These are phyloP conservation scores for Ustilago vetiveriae DNA, from an alignment of 1,284 basidiomycete genomes.

Conservation along the genomic window DNA sequence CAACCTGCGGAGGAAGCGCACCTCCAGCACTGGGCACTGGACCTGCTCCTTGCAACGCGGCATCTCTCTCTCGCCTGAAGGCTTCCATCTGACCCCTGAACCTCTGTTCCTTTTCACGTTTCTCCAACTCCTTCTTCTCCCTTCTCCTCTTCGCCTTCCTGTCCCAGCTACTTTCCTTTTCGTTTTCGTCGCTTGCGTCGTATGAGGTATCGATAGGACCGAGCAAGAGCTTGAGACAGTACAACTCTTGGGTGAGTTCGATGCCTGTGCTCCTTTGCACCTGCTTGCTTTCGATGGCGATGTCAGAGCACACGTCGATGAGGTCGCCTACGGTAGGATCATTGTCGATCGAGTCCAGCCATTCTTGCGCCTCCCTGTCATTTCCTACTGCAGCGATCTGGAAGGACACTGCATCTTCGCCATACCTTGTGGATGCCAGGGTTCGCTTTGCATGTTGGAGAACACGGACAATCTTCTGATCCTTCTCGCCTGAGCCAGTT, in stretches of 20 bases:
- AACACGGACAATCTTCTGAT: slow-evolving; percentile 49
- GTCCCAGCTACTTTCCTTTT: slow-evolving; percentile 5
- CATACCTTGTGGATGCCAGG: slow-evolving; percentile 31
- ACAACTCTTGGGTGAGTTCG: slow-evolving; percentile 54
- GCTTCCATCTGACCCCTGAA: slow-evolving; percentile 14
- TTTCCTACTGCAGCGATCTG: slow-evolving; percentile 59
- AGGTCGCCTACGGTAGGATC: slow-evolving; percentile 52
- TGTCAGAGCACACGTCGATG: slow-evolving; percentile 57
- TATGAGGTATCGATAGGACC: slow-evolving; percentile 56
- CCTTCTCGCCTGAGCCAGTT: slow-evolving; percentile 44
- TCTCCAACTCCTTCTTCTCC: slow-evolving; percentile 28
- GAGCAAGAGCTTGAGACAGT: slow-evolving; percentile 55
- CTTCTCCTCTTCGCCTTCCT: slow-evolving; percentile 10
- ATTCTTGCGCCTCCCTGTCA: slow-evolving; percentile 57
- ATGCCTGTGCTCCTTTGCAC: slow-evolving; percentile 47
- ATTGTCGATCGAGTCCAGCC: slow-evolving; percentile 60
- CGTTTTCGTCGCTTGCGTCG: slow-evolving; percentile 53
- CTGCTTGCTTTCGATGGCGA: slow-evolving; percentile 45
- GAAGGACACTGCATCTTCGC: slow-evolving; percentile 55
- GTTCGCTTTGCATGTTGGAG: slow-evolving; percentile 44
- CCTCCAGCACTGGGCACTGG: slow-evolving; percentile 43
- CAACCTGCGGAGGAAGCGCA: slow-evolving; percentile 19
- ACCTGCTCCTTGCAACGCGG: slow-evolving; percentile 9
- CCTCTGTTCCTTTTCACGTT: slow-evolving; percentile 21
- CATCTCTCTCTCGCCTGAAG: slow-evolving; percentile 28